Evolutionary conservation across 768 basidiomycete genomes (phyloP), one percentile per base, ranked within the genome.

Genomic region (Agaricus bisporus): DNA sequence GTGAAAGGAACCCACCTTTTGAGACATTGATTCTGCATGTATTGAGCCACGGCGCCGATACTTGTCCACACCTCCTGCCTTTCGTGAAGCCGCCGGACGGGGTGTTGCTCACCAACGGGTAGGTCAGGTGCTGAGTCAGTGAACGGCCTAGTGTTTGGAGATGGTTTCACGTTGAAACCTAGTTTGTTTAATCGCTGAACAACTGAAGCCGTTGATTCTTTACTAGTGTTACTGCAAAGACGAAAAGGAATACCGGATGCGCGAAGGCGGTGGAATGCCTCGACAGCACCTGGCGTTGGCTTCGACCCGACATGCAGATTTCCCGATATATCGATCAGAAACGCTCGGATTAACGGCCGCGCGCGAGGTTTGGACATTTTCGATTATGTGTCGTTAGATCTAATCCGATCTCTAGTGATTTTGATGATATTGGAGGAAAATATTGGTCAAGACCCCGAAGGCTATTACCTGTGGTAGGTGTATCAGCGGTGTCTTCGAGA

Each of bases 221-320:
- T 83, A 63, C 82, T 84, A 0, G 82, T 81, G 62, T 88, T 88
- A 47, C 82, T 86, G 63, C 87, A 86, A 54, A 79, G 69, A 25
- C 79, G 70, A 66, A 83, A 72, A 7, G 77, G 74, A 7, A 78
- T 58, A 2, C 56, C 52, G 15, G 69, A 63, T 1, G 54, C 55
- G 2, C 68, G 64, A 15, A 79, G 64, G 14, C 64, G 65, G 10
- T 61, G 60, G 41, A 84, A 60, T 0, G 81, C 80, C 2, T 69
- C 54, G 2, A 75, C 73, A 0, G 86, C 82, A 7, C 69, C 63
- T 0, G 73, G 70, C 0, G 76, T 83, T 0, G 85, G 71, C 0
- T 64, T 66, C 1, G 70, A 61, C 41, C 79, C 84, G 37, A 83
- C 64, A 45, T 85, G 78, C 4, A 89, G 66, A 1, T 82, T 88